Conservation (phyloP, 768 basidiomycete species). For the Gelatoporia subvermispora region DNA sequence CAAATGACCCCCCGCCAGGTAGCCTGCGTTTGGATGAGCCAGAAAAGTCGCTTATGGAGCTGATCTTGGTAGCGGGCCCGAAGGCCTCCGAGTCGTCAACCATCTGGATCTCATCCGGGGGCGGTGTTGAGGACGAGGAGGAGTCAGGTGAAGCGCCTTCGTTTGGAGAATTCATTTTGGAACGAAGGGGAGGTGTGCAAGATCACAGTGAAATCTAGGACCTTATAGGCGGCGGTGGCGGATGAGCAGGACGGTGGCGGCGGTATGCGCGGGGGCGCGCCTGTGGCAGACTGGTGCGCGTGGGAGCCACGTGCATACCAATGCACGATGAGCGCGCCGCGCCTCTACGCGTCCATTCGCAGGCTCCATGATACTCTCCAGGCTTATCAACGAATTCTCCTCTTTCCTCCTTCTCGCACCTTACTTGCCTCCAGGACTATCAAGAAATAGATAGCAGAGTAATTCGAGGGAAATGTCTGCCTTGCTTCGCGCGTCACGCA, state of each 20-base stretch:
- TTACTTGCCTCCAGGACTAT: no score
- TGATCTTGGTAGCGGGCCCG: not conserved
- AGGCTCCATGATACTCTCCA: no score
- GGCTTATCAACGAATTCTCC: no score
- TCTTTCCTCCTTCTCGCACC: no score
- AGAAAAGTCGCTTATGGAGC: not conserved
- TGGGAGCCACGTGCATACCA: not conserved
- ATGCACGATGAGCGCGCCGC: no score
- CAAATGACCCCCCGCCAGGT: not conserved
- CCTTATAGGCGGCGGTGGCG: no score
- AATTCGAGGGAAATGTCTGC: no score
- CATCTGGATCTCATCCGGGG: not conserved
- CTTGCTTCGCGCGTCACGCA: conserved; percentile 11
- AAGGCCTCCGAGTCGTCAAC: conserved; percentile 4
- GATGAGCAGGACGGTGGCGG: no score
- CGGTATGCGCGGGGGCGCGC: no score
- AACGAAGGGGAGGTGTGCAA: not conserved
- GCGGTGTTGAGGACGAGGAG: conserved; percentile 18
- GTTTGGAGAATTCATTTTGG: conserved; percentile 16
- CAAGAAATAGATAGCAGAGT: no score
- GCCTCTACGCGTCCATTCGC: no score
- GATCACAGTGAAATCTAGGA: no score
- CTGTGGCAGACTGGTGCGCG: not conserved
- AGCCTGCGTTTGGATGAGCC: conserved; percentile 5
- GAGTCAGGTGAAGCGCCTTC: conserved; percentile 18